These are phyloP conservation scores for Bassia scoparia DNA, from an alignment of 148 eudicot species.

Conservation along the genomic window DNA sequence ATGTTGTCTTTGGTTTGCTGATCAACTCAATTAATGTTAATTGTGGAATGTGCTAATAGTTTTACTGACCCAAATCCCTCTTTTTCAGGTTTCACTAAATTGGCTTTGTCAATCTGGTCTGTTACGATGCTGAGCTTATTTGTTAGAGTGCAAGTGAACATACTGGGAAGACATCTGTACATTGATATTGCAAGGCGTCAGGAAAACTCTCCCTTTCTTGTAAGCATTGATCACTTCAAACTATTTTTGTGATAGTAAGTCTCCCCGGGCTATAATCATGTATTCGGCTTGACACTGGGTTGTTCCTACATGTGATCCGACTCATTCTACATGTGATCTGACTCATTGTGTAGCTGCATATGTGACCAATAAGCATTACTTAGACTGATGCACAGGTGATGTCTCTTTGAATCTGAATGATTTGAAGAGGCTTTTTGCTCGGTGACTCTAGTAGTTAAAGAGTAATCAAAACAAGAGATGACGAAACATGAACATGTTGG, in stretches of 20 bases:
- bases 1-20: constrained; percentile 26
- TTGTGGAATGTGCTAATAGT: constrained; percentile 1
- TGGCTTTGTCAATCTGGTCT: constrained; percentile 75
- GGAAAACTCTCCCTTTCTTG: constrained; percentile 56
- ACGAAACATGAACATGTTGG: background rate
- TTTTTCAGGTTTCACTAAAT: constrained; percentile 73
- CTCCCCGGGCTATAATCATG: background rate
- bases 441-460: background rate
- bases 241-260: background rate
- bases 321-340: constrained; percentile 4
- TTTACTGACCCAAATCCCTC: constrained; percentile 1
- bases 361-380: constrained; percentile 5
- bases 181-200: constrained; percentile 80
- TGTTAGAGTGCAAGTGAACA: constrained; percentile 92
- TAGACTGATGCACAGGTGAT: constrained; percentile 1
- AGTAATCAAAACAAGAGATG: background rate
- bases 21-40: background rate
- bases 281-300: background rate
- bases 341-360: background rate
- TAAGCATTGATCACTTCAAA: constrained; percentile 35
- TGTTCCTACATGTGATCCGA: background rate
- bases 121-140: constrained; percentile 76
- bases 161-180: constrained; percentile 89
- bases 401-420: no score
- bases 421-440: background rate